Conservation (phyloP, 441 rosid genomes). For the Populus tomentosa region DNA sequence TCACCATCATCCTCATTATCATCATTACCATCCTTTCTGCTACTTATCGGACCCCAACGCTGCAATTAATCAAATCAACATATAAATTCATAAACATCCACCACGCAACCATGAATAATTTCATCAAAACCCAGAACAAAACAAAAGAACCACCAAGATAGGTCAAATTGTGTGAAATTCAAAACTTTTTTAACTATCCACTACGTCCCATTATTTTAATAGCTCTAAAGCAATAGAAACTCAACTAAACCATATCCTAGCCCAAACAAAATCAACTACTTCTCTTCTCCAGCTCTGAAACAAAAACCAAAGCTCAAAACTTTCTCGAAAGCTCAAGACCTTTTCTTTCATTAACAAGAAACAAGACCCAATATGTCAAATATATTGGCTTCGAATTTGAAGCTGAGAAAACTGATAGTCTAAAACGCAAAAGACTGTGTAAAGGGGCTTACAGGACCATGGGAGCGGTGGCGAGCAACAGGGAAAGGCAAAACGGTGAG, state of each 20-base stretch:
- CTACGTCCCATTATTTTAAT: not conserved
- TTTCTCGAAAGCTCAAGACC: not conserved
- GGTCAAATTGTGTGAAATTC: not conserved
- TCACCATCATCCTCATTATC: constrained; percentile 20
- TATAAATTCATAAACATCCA: constrained; percentile 15
- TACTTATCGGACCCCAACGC: constrained; percentile 54
- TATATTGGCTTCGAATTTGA: not conserved
- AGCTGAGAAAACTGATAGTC: not conserved
- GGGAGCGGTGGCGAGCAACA: constrained; percentile 87
- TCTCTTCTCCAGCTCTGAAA: too few relatives aligned
- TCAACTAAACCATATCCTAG: too few relatives aligned
- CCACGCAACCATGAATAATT: constrained; percentile 1
- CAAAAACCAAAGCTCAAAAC: too few relatives aligned
- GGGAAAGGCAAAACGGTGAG: constrained; percentile 75
- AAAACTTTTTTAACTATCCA: too few relatives aligned
- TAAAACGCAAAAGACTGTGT: not conserved
- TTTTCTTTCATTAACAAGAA: not conserved
- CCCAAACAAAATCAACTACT: too few relatives aligned
- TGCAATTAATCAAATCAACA: constrained; percentile 29
- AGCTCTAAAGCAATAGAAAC: too few relatives aligned
- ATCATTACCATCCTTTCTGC: constrained; percentile 16
- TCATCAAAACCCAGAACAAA: not conserved
- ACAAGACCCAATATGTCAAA: not conserved
- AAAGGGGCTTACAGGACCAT: constrained; percentile 66
- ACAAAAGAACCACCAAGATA: not conserved